These are phyloP conservation scores for Saitozyma sp. DNA, from an alignment of 768 basidiomycete genomes.

Conservation along the genomic window DNA sequence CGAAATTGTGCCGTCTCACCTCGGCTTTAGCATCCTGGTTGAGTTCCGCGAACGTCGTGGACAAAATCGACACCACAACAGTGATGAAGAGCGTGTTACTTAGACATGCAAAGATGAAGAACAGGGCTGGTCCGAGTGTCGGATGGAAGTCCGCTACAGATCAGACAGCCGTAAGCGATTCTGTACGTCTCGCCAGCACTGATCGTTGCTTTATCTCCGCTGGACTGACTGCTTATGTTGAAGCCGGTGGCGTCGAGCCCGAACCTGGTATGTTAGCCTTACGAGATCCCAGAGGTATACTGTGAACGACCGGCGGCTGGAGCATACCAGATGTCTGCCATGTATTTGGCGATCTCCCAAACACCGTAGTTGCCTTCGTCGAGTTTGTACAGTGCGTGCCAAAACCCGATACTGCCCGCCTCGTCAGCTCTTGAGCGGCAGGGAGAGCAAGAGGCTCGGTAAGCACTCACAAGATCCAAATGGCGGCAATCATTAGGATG, in stretches of 20 bases:
- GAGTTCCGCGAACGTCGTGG: slow-evolving; percentile 19
- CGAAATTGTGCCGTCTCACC: too few relatives aligned
- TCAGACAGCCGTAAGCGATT: too few relatives aligned
- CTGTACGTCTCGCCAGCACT: too few relatives aligned
- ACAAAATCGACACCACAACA: slow-evolving; percentile 17
- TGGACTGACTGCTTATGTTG: slow-evolving; percentile 15
- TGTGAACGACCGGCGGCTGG: too few relatives aligned
- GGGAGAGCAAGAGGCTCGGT: too few relatives aligned
- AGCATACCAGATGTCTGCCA: slow-evolving; percentile 27
- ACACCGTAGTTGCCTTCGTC: slow-evolving; percentile 23
- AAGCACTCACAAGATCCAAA: slow-evolving; percentile 18
- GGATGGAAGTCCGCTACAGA: slow-evolving; percentile 20
- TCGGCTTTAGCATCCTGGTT: slow-evolving; percentile 25
- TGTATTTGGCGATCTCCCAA: slow-evolving; percentile 28
- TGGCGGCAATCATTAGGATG: slow-evolving; percentile 19
- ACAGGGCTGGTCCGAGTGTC: slow-evolving; percentile 15
- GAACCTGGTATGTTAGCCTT: slow-evolving; percentile 3
- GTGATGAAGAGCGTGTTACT: slow-evolving; percentile 21
- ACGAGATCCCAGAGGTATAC: too few relatives aligned
- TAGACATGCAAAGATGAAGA: slow-evolving; percentile 25
- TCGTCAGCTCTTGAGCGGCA: background rate
- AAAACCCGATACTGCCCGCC: slow-evolving; percentile 16
- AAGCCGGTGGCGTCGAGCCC: slow-evolving; percentile 26
- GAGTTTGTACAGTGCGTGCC: slow-evolving; percentile 22
- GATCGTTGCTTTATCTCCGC: too few relatives aligned